Conservation (phyloP, 2,329 filamentous ascomycete genomes). For the Teratosphaeria destructans region DNA sequence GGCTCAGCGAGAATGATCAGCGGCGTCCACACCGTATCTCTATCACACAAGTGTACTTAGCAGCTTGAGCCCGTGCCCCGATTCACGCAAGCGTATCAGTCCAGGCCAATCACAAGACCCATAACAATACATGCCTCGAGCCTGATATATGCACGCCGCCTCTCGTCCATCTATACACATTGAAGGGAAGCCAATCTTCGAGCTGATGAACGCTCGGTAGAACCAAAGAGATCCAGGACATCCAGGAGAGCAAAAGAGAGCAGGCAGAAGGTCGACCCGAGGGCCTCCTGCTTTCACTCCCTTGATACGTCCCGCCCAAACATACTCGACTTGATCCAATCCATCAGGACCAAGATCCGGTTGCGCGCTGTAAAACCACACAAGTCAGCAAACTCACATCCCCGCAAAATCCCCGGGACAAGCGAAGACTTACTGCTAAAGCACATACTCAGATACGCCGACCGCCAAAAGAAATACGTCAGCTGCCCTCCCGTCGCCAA, state of each 20-base stretch:
- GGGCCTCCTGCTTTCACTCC: slow-evolving; percentile 41
- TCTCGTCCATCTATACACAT: background rate
- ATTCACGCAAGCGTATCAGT: background rate
- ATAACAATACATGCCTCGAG: background rate
- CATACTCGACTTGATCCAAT: slow-evolving; percentile 94
- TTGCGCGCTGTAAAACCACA: slow-evolving; percentile 59
- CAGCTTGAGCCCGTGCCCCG: background rate
- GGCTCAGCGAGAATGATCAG: background rate
- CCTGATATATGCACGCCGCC: background rate
- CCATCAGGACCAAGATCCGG: slow-evolving; percentile 79
- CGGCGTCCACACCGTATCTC: background rate
- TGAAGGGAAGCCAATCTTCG: background rate
- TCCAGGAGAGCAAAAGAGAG: background rate
- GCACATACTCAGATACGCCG: slow-evolving; percentile 98
- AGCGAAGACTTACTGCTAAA: slow-evolving; percentile 71
- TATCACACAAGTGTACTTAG: background rate
- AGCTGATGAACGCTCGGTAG: background rate
- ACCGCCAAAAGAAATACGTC: slow-evolving; percentile 98
- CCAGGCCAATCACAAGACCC: background rate
- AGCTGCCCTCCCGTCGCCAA: slow-evolving; percentile 77
- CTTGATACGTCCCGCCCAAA: slow-evolving; percentile 92
- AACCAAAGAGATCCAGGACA: background rate
- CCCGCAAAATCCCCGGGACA: background rate
- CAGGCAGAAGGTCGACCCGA: background rate
- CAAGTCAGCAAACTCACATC: slow-evolving; percentile 10